Percentiles rank a stretch among this genome's conserved stretches.
These are phyloP conservation scores for Russula foetens DNA, from an alignment of 768 basidiomycete species.

Conservation along the genomic window DNA sequence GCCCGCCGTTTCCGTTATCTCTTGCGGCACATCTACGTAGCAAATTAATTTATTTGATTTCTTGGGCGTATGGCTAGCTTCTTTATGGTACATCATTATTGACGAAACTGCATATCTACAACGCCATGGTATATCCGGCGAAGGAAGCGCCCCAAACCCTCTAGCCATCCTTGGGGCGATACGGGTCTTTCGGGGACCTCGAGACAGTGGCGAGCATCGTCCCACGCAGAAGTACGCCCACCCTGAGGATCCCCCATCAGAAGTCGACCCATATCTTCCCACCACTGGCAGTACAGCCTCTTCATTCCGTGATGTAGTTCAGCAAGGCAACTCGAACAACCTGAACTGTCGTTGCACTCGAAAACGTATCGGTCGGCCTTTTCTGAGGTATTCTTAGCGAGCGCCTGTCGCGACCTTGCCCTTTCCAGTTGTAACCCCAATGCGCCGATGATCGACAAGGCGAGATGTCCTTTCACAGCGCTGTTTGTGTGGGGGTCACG, in stretches of 20 bases:
- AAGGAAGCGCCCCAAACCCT: not conserved
- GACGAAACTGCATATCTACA: not conserved
- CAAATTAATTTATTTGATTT: constrained; percentile 2
- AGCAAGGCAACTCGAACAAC: constrained; percentile 7
- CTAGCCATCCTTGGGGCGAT: not conserved
- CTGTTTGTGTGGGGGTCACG: not conserved
- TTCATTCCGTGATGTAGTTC: constrained; percentile 16
- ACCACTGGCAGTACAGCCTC: constrained; percentile 13
- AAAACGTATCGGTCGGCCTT: not conserved
- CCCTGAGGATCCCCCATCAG: constrained; percentile 8
- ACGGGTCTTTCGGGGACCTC: not conserved
- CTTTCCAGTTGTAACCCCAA: constrained; percentile 1
- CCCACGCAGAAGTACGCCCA: constrained; percentile 3
- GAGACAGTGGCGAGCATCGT: not conserved
- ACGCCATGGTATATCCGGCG: not conserved
- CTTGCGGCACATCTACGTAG: not conserved
- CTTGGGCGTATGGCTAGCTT: not conserved
- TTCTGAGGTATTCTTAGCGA: not conserved
- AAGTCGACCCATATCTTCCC: constrained; percentile 13
- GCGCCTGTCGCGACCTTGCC: not conserved
- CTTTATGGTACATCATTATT: not conserved
- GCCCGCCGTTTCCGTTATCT: not conserved
- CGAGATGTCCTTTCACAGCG: not conserved
- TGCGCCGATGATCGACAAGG: constrained; percentile 13
- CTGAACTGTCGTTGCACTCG: not conserved